Conservation (phyloP, 306 rosid genomes). For the Quercus aquifolioides region DNA sequence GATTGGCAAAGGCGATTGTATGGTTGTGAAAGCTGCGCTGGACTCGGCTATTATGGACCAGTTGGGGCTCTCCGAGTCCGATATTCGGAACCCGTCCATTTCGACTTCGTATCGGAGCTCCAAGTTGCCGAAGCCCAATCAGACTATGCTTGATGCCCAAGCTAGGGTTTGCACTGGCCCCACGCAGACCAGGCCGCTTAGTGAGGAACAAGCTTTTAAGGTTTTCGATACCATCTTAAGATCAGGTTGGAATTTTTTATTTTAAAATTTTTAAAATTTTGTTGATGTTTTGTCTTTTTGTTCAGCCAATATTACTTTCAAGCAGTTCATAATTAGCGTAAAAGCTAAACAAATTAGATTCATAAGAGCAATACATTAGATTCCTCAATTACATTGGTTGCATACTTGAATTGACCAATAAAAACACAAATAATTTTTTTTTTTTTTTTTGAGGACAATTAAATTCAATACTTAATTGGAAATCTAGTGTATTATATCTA, state of each 20-base stretch:
- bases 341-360: too few relatives aligned
- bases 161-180: conserved; percentile 96
- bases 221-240: conserved; percentile 79
- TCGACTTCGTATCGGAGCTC: conserved; percentile 73
- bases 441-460: too few relatives aligned
- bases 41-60: conserved; percentile 54
- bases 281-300: neutral
- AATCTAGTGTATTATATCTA: too few relatives aligned
- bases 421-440: too few relatives aligned
- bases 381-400: too few relatives aligned
- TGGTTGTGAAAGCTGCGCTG: conserved; percentile 32
- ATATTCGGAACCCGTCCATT: conserved; percentile 57
- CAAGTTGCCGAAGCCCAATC: conserved; percentile 59
- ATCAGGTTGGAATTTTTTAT: conserved; percentile 49
- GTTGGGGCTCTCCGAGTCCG: conserved; percentile 54
- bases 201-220: conserved; percentile 75
- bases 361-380: too few relatives aligned
- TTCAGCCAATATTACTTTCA: too few relatives aligned
- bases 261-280: too few relatives aligned
- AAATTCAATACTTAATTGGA: too few relatives aligned
- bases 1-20: conserved; percentile 24
- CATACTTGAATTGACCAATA: too few relatives aligned
- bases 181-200: conserved; percentile 76
- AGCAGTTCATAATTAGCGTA: too few relatives aligned
- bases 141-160: conserved; percentile 86